Evolutionary conservation across 192 early-diverging fungal genomes (phyloP).

Genomic region (Mortierella antarctica): DNA sequence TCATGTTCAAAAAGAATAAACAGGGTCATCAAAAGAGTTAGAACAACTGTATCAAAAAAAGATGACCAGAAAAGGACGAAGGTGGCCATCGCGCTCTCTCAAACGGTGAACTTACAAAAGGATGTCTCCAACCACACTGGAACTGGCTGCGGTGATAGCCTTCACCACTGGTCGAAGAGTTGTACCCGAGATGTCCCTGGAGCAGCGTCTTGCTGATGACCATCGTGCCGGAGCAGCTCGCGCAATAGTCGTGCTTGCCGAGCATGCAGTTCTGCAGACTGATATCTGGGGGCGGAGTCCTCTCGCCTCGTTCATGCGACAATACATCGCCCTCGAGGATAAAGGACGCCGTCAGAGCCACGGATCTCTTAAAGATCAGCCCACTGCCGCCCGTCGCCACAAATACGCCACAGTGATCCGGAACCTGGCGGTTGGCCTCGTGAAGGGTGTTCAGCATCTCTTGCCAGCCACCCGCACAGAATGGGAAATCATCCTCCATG

Average conservation of each 20-base stretch:
- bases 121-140: conserved; percentile 67
- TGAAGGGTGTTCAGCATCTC: conserved; percentile 60
- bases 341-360: conserved; percentile 30
- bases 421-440: conserved; percentile 50
- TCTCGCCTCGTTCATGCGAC: conserved; percentile 15
- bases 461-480: conserved; percentile 58
- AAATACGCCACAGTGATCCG: conserved; percentile 63
- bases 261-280: conserved; percentile 63
- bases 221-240: conserved; percentile 49
- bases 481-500: conserved; percentile 66
- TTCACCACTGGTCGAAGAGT: conserved; percentile 61
- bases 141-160: conserved; percentile 59
- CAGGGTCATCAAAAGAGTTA: no score
- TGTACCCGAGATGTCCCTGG: conserved; percentile 64
- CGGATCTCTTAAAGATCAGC: conserved; percentile 41
- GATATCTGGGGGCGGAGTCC: conserved; percentile 58
- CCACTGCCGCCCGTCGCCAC: conserved; percentile 66
- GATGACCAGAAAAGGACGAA: neutral
- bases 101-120: conserved; percentile 57
- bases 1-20: neutral
- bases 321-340: conserved; percentile 27
- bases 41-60: conserved; percentile 4
- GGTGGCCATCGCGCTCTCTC: neutral
- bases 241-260: conserved; percentile 57
- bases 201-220: conserved; percentile 59